Evolutionary conservation across 305 asterid species (phyloP).

Genomic region (Plantago coronopus): DNA sequence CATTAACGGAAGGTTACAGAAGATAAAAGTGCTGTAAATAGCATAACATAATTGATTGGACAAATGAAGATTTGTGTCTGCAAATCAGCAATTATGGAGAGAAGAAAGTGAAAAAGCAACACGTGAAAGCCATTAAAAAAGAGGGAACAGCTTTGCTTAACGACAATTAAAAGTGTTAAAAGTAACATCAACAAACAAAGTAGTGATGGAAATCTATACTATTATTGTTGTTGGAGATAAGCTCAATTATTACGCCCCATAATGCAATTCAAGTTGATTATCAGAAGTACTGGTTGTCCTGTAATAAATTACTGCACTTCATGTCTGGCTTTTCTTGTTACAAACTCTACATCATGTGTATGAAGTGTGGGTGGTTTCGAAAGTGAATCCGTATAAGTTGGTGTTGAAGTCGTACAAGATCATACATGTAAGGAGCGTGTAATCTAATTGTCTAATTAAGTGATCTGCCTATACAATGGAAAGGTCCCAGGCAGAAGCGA

Average conservation of each 20-base stretch:
- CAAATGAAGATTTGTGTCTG: background rate
- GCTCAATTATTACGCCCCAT: slow-evolving; percentile 4
- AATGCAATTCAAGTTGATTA: background rate
- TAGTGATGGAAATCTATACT: background rate
- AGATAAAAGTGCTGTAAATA: background rate
- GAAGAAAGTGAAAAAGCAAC: background rate
- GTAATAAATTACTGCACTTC: too few species aligned
- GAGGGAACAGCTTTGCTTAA: background rate
- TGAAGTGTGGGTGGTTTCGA: too few species aligned
- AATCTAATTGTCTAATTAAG: too few species aligned
- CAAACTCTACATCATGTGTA: too few species aligned
- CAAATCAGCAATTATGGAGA: background rate
- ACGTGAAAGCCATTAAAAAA: slow-evolving; percentile 11
- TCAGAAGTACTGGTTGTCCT: background rate
- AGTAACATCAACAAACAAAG: background rate
- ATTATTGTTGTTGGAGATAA: background rate
- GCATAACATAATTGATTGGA: slow-evolving; percentile 1
- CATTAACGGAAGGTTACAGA: background rate
- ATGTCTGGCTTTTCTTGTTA: too few species aligned
- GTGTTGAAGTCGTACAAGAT: too few species aligned
- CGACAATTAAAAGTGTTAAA: slow-evolving; percentile 1
- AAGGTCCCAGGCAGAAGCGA: too few species aligned
- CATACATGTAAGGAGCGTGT: too few species aligned
- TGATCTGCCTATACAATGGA: too few species aligned
- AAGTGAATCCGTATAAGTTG: too few species aligned